Conservation (phyloP, 331 rosid species). For the Quercus tomentella region DNA sequence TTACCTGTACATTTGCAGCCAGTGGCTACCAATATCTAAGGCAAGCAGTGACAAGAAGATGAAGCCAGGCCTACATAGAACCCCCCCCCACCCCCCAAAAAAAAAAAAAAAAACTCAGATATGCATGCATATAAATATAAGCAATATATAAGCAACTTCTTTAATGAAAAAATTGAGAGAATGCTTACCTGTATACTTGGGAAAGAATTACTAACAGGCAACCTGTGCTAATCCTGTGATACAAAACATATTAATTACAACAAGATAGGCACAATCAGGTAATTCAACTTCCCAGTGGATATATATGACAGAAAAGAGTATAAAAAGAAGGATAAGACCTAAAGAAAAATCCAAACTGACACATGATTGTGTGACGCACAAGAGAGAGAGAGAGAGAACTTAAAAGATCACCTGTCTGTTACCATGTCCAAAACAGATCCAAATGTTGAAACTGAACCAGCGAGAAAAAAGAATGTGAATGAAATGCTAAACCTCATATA, state of each 20-base stretch:
- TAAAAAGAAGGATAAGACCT: not conserved
- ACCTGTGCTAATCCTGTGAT: slow-evolving; percentile 73
- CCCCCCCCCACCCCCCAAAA: not conserved
- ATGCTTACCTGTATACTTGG: slow-evolving; percentile 71
- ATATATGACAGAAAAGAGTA: not conserved
- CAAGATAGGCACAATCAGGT: not conserved
- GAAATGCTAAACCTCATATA: not conserved
- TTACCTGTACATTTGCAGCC: slow-evolving; percentile 99
- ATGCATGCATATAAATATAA: slow-evolving; percentile 17
- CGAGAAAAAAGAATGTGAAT: slow-evolving; percentile 11
- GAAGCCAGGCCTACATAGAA: slow-evolving; percentile 78
- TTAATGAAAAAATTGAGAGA: slow-evolving; percentile 11
- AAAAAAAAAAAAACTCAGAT: slow-evolving; percentile 23
- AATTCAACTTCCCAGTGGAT: not conserved
- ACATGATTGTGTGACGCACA: not conserved
- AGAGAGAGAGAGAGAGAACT: not conserved
- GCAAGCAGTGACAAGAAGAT: slow-evolving; percentile 84
- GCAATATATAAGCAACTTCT: not conserved
- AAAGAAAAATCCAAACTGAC: not conserved
- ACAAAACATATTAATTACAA: slow-evolving; percentile 26
- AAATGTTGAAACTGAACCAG: slow-evolving; percentile 78
- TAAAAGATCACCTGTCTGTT: slow-evolving; percentile 67
- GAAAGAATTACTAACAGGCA: slow-evolving; percentile 80
- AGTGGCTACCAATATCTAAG: slow-evolving; percentile 93
- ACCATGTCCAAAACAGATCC: slow-evolving; percentile 98